phyloP scores from a whole-genome alignment of 345 rosid species.

The Rhodamnia rubescens region DNA sequence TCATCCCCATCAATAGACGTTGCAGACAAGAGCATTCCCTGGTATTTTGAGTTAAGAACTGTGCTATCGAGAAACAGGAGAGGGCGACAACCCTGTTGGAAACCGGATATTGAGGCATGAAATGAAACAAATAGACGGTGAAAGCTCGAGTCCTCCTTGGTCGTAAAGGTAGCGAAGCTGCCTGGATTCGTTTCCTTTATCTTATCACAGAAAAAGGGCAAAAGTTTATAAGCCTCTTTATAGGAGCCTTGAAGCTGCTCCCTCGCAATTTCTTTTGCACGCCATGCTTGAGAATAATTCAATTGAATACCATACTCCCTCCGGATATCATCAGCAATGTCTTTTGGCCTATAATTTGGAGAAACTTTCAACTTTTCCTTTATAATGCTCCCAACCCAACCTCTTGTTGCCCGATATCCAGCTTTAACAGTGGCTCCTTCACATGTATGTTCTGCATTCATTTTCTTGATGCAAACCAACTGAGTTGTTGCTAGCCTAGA shows the following conservation, averaged over 20 bases:
- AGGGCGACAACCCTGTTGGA: constrained; percentile 82
- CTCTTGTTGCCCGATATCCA: constrained; percentile 77
- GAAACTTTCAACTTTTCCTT: constrained; percentile 76
- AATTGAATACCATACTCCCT: constrained; percentile 85
- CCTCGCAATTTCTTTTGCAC: constrained; percentile 84
- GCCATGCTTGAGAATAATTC: constrained; percentile 93
- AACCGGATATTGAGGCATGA: constrained; percentile 74
- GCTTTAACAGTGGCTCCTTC: constrained; percentile 75
- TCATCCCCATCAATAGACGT: constrained; percentile 71
- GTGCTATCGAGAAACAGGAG: constrained; percentile 72
- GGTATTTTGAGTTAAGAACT: constrained; percentile 68
- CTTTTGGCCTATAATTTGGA: constrained; percentile 87
- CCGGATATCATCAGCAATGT: constrained; percentile 78
- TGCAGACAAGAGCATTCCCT: constrained; percentile 67
- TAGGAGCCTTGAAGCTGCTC: constrained; percentile 95
- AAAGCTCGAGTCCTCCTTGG: constrained; percentile 88
- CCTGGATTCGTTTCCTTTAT: constrained; percentile 94
- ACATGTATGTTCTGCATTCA: constrained; percentile 75
- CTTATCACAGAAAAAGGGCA: constrained; percentile 77
- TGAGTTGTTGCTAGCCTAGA: constrained; percentile 79
- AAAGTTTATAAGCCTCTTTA: constrained; percentile 73
- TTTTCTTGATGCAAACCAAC: constrained; percentile 72
- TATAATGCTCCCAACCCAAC: constrained; percentile 91
- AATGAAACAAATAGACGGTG: constrained; percentile 82
- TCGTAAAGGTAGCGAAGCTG: constrained; percentile 55